Evolutionary conservation across 2,329 filamentous ascomycete genomes (phyloP).

Genomic region (Monilinia laxa): DNA sequence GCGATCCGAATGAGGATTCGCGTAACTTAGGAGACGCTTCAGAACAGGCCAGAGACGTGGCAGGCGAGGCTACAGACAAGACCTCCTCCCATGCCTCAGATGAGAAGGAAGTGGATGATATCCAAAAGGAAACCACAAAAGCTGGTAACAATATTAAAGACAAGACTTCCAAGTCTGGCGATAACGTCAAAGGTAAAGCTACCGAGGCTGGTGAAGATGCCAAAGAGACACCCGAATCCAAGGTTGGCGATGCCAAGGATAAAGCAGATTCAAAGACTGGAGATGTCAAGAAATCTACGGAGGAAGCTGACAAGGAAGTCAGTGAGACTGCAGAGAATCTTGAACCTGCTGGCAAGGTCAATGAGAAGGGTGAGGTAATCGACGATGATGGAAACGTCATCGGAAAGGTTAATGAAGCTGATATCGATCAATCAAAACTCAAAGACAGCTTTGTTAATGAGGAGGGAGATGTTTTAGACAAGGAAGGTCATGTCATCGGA

Average conservation of each 20-base stretch:
- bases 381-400: slow-evolving; percentile 54
- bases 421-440: slow-evolving; percentile 57
- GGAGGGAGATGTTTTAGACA: slow-evolving; percentile 56
- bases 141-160: not conserved
- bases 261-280: not conserved
- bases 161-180: not conserved
- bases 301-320: not conserved
- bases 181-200: not conserved
- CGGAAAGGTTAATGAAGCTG: slow-evolving; percentile 58
- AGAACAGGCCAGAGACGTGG: not conserved
- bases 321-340: slow-evolving; percentile 5
- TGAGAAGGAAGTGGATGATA: slow-evolving; percentile 2
- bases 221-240: not conserved
- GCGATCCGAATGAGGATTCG: slow-evolving; percentile 20
- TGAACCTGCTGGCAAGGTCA: slow-evolving; percentile 36
- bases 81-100: slow-evolving; percentile 5
- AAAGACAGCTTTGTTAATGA: slow-evolving; percentile 29
- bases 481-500: slow-evolving; percentile 51
- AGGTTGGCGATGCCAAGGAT: not conserved
- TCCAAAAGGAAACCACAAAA: not conserved
- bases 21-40: slow-evolving; percentile 8
- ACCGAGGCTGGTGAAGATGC: not conserved
- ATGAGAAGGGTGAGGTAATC: slow-evolving; percentile 54
- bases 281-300: slow-evolving; percentile 1
- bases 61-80: slow-evolving; percentile 2